phyloP scores from a whole-genome alignment of 805 yeast genomes.

The Cephaloascus albidus region DNA sequence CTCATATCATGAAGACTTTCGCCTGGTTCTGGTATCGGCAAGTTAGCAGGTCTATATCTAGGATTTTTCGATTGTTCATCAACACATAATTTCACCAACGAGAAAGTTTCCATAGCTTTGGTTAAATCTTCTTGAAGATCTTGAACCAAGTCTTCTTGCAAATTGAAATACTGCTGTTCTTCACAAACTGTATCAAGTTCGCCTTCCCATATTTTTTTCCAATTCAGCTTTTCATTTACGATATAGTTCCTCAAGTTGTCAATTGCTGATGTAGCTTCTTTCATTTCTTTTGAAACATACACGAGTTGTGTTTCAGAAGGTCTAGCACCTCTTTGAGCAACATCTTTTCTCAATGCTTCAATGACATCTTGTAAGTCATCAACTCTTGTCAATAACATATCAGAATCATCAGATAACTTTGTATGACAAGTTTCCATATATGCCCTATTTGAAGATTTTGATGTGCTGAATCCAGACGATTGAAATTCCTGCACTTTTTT shows the following conservation, averaged over 20 bases:
- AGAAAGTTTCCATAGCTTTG: constrained; percentile 74
- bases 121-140: constrained; percentile 76
- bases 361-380: constrained; percentile 90
- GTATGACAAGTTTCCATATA: constrained; percentile 74
- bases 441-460: constrained; percentile 28
- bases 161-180: constrained; percentile 85
- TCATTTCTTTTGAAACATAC: constrained; percentile 55
- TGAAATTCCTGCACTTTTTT: constrained; percentile 43
- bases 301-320: constrained; percentile 69
- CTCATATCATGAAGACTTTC: constrained; percentile 48
- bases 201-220: constrained; percentile 90
- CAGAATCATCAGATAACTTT: constrained; percentile 70
- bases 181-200: constrained; percentile 86
- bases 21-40: constrained; percentile 55
- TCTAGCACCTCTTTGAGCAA: constrained; percentile 82
- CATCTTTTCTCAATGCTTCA: constrained; percentile 84
- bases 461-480: constrained; percentile 24
- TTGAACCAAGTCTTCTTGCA: constrained; percentile 77
- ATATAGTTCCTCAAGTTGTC: constrained; percentile 52
- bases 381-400: constrained; percentile 61
- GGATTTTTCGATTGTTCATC: constrained; percentile 65
- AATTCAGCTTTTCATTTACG: constrained; percentile 61
- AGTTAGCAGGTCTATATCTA: constrained; percentile 27
- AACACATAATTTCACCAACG: constrained; percentile 71
- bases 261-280: constrained; percentile 44